A percentile compares a stretch with the other conserved stretches of the same genome.
Conservation (phyloP, 2,329 filamentous ascomycete genomes). For the Neocatenulostroma microsporum region DNA sequence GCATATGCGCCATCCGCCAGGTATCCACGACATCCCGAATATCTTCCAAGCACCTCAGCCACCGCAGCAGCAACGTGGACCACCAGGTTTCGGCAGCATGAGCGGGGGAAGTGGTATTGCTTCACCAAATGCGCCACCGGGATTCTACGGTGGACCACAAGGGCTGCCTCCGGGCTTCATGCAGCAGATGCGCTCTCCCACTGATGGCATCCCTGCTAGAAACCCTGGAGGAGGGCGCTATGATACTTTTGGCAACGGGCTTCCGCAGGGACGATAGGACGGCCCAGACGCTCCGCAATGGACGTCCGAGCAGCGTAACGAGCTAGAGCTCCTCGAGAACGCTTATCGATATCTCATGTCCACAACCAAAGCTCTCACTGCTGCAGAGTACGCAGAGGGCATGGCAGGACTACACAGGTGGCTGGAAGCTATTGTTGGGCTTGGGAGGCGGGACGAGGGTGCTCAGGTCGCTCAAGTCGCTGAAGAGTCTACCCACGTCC, state of each 20-base stretch:
- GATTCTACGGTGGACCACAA: conserved; percentile 9
- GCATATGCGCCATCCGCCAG: conserved; percentile 27
- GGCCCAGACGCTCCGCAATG: too few species aligned
- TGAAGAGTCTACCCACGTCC: too few species aligned
- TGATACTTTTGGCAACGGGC: background rate
- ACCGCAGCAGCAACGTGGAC: conserved; percentile 12
- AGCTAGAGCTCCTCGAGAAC: too few species aligned
- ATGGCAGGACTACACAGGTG: too few species aligned
- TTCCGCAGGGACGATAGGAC: conserved; percentile 1
- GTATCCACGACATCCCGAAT: conserved; percentile 23
- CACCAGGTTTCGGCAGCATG: conserved; percentile 5
- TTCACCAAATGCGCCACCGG: conserved; percentile 10
- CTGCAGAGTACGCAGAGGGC: too few species aligned
- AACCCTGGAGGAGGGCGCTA: background rate
- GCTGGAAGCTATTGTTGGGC: too few species aligned
- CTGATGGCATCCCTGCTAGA: conserved; percentile 3
- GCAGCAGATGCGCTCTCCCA: conserved; percentile 11
- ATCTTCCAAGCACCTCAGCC: conserved; percentile 23
- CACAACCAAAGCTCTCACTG: too few species aligned
- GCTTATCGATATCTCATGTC: too few species aligned
- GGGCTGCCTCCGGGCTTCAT: conserved; percentile 9
- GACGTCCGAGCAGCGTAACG: too few species aligned
- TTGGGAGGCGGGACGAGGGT: too few species aligned
- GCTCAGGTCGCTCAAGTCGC: too few species aligned
- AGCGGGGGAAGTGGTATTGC: conserved; percentile 1